Conservation (phyloP, 495 filamentous ascomycete species). For the Penicillium tannophilum region DNA sequence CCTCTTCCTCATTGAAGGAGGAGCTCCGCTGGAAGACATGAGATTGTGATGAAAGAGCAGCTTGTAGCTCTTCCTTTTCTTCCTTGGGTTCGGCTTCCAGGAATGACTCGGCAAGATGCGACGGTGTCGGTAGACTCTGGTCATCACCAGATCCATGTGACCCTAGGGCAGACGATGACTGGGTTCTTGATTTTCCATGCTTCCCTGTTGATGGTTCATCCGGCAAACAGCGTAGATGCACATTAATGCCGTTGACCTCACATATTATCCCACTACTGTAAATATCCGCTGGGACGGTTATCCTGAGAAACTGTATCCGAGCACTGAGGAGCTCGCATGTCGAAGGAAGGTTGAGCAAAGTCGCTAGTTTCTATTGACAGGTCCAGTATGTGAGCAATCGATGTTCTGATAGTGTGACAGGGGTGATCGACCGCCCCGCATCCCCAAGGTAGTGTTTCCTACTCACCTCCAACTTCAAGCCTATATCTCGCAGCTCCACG, state of each 20-base stretch:
- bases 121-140: slow-evolving; percentile 65
- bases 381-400: slow-evolving; percentile 1
- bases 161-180: background rate
- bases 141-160: slow-evolving; percentile 23
- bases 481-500: slow-evolving; percentile 80
- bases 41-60: slow-evolving; percentile 70
- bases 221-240: slow-evolving; percentile 53
- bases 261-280: slow-evolving; percentile 75
- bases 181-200: slow-evolving; percentile 13
- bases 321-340: slow-evolving; percentile 70
- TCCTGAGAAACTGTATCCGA: slow-evolving; percentile 65
- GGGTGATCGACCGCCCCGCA: slow-evolving; percentile 8
- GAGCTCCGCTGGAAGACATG: slow-evolving; percentile 42
- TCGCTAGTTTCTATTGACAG: slow-evolving; percentile 66
- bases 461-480: slow-evolving; percentile 69
- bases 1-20: slow-evolving; percentile 61
- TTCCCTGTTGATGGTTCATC: slow-evolving; percentile 27
- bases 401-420: background rate
- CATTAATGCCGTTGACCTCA: slow-evolving; percentile 75
- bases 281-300: slow-evolving; percentile 81
- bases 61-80: slow-evolving; percentile 75
- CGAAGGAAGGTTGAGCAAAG: slow-evolving; percentile 69
- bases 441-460: slow-evolving; percentile 6
- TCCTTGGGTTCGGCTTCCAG: slow-evolving; percentile 75
- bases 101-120: slow-evolving; percentile 85